These are phyloP conservation scores for Xylariaceae sp. DNA, from an alignment of 2,329 filamentous ascomycete genomes.

Conservation along the genomic window DNA sequence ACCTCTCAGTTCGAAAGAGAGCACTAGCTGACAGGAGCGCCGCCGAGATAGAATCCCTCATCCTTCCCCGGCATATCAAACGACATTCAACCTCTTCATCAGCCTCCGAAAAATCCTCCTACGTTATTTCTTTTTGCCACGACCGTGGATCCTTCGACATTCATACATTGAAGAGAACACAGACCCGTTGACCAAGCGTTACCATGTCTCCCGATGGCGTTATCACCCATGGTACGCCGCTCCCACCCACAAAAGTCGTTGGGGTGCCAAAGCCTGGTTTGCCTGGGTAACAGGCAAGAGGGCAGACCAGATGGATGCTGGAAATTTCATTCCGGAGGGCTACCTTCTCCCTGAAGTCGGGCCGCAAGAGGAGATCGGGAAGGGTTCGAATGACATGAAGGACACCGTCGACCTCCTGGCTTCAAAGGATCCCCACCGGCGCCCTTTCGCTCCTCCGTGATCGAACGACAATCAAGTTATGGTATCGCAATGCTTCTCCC, in stretches of 20 bases:
- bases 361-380: too few species aligned
- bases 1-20: too few species aligned
- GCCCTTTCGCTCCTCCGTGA: too few species aligned
- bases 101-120: not conserved
- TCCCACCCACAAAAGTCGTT: not conserved
- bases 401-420: too few species aligned
- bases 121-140: not conserved
- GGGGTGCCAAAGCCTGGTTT: not conserved
- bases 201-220: not conserved
- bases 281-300: not conserved
- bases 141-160: not conserved
- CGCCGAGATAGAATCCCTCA: constrained; percentile 1
- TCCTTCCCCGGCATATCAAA: not conserved
- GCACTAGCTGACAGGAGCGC: too few species aligned
- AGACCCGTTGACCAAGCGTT: not conserved
- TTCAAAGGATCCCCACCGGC: too few species aligned
- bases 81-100: not conserved
- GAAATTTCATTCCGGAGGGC: constrained; percentile 4
- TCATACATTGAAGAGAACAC: not conserved
- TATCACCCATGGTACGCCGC: constrained; percentile 4
- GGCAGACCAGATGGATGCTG: not conserved
- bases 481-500: too few species aligned
- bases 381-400: too few species aligned
- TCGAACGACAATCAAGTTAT: too few species aligned
- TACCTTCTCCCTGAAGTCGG: too few species aligned